Conservation (phyloP, 129 eudicot genomes). For the Ambrosia artemisiifolia region DNA sequence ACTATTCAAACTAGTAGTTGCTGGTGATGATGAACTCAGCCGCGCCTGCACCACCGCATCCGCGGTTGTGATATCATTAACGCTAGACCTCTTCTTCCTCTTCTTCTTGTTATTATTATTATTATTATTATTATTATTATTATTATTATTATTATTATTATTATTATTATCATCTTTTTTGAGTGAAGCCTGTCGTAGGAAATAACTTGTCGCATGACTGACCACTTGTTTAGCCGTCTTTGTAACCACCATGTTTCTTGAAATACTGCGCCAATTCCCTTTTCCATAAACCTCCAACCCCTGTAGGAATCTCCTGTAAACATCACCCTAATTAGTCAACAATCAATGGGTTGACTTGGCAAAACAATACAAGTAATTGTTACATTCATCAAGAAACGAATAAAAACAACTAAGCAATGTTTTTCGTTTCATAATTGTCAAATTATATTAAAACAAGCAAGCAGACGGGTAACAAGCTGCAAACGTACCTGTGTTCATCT, state of each 20-base stretch:
- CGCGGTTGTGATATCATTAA: conserved; percentile 9
- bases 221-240: conserved; percentile 2
- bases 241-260: conserved; percentile 1
- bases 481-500: conserved; percentile 74
- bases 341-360: not conserved
- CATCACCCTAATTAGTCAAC: not conserved
- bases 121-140: too few relatives aligned
- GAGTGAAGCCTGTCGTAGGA: not conserved
- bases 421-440: too few relatives aligned
- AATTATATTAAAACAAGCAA: too few relatives aligned
- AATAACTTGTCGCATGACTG: conserved; percentile 15
- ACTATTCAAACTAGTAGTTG: not conserved
- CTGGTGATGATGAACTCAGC: not conserved
- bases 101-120: not conserved
- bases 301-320: not conserved
- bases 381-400: too few relatives aligned
- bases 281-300: conserved; percentile 1
- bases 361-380: too few relatives aligned
- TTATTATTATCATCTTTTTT: too few relatives aligned
- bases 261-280: conserved; percentile 11
- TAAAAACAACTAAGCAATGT: too few relatives aligned
- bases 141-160: too few relatives aligned
- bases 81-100: not conserved
- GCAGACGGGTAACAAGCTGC: too few relatives aligned
- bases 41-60: not conserved